Conservation (phyloP, 2,329 filamentous ascomycete genomes). For the Colletotrichum sp. region DNA sequence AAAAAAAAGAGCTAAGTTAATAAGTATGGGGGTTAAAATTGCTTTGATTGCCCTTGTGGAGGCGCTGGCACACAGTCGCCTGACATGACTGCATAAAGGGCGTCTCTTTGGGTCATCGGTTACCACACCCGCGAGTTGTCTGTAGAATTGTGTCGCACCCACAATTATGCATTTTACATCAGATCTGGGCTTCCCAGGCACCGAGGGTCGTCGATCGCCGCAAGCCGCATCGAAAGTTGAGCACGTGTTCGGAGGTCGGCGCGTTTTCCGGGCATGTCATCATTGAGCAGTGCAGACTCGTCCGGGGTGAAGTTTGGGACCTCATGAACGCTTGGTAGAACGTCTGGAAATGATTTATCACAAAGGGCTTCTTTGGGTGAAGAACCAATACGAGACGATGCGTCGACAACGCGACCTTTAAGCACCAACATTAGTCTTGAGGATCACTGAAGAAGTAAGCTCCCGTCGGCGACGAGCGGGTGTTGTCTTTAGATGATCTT, state of each 20-base stretch:
- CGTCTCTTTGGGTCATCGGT: not conserved
- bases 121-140: not conserved
- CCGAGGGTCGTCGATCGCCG: not conserved
- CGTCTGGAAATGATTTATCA: not conserved
- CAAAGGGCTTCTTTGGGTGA: not conserved
- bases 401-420: not conserved
- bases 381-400: accelerated
- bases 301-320: not conserved
- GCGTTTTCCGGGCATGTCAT: not conserved
- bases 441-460: not conserved
- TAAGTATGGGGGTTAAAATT: too few species aligned
- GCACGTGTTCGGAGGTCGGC: not conserved
- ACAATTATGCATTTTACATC: not conserved
- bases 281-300: not conserved
- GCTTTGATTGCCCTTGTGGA: too few species aligned
- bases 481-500: not conserved
- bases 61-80: not conserved
- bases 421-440: accelerated
- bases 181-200: not conserved
- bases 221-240: not conserved
- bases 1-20: too few species aligned
- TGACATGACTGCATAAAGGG: not conserved
- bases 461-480: not conserved
- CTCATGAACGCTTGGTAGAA: not conserved
- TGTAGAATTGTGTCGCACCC: not conserved